Base-by-base conservation (phyloP, 1,139 yeast genomes). In the Yamadazyma oceani region DNA sequence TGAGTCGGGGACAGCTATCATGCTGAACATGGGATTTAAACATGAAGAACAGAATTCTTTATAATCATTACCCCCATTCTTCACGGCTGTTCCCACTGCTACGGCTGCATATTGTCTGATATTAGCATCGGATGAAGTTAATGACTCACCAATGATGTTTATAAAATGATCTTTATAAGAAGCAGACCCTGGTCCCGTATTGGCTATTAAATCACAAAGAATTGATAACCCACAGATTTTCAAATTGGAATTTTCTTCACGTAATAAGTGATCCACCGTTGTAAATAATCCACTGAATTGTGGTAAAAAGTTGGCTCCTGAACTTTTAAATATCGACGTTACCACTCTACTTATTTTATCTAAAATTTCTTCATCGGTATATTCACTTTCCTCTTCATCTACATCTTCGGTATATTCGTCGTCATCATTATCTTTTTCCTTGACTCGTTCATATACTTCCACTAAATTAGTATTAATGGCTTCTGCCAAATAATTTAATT, bases 81-180 rank as follows among this genome's bases (percentile, higher is more conserved):
- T 89, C 5, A 96, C 96, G 41, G 95, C 86, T 31, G 78, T 80
- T 21, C 98, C 97, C 40, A 90, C 80, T 25, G 87, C 80, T 51
- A 82, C 83, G 1, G 95, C 81, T 5, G 96, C 89, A 12, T 88
- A 89, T 64, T 92, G 97, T 52, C 97, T 83, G 25, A 90, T 73
- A 8, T 82, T 75, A 2, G 95, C 82, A 43, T 85, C 86, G 3
- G 84, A 72, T 19, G 75, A 80, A 31, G 80, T 71, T 38, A 92
- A 65, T 2, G 85, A 76, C 40, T 79, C 83, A 12, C 82, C 82
- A 30, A 88, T 66, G 31, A 78, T 79, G 43, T 72, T 71, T 39
- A 82, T 60, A 57, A 86, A 84, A 45, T 80, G 57, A 27, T 83
- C 88, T 53, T 80, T 80, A 55, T 78, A 84, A 19, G 73, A 70